Evolutionary conservation across 2,329 filamentous ascomycete species (phyloP).

Genomic region (Hypoxylon sp.): DNA sequence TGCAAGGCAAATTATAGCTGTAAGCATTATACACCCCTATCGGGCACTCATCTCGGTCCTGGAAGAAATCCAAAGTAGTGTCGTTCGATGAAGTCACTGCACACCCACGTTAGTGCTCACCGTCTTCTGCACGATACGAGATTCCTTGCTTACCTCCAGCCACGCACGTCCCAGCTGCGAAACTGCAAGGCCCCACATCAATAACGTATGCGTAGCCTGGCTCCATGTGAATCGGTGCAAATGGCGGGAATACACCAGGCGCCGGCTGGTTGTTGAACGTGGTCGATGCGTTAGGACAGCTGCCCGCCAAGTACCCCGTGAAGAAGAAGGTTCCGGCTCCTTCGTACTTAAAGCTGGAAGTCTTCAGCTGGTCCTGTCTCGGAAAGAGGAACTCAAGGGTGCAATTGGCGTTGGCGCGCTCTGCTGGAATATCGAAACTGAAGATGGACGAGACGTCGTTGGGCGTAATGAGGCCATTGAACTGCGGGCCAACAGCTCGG

Average conservation of each 20-base stretch:
- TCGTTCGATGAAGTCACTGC: conserved; percentile 55
- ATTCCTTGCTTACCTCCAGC: conserved; percentile 48
- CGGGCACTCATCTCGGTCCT: conserved; percentile 49
- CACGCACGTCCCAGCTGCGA: conserved; percentile 52
- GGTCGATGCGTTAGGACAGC: conserved; percentile 51
- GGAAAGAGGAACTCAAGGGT: conserved; percentile 65
- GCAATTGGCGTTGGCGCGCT: conserved; percentile 60
- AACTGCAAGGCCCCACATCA: conserved; percentile 53
- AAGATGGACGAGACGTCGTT: conserved; percentile 58
- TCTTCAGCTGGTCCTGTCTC: conserved; percentile 52
- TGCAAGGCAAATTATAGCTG: conserved; percentile 51
- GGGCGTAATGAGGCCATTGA: conserved; percentile 58
- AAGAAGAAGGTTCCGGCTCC: conserved; percentile 58
- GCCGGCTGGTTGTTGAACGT: conserved; percentile 54
- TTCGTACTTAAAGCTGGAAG: conserved; percentile 55
- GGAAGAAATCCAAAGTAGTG: conserved; percentile 53
- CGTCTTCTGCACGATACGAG: neutral
- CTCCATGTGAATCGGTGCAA: conserved; percentile 54
- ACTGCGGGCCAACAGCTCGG: conserved; percentile 58
- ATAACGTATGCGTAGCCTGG: conserved; percentile 55
- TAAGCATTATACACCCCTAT: conserved; percentile 54
- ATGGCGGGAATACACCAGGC: conserved; percentile 48
- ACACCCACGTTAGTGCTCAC: conserved; percentile 20
- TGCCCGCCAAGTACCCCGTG: conserved; percentile 51
- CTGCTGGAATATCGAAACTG: conserved; percentile 62